phyloP scores from a whole-genome alignment of 2,329 filamentous ascomycete species.

The Malbranchea zuffiana region DNA sequence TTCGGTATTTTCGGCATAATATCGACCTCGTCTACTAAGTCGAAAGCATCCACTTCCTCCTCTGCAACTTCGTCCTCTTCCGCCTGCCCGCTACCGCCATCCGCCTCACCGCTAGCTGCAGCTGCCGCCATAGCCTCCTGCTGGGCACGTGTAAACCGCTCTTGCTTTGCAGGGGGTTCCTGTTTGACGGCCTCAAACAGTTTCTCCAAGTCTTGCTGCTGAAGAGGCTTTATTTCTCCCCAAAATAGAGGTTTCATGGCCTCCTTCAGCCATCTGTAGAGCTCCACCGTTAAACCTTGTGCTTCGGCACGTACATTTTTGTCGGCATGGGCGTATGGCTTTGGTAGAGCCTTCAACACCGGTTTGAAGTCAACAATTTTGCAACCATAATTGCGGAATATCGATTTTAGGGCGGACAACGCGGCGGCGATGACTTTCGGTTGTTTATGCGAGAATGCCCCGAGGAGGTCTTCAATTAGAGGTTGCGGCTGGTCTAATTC shows the following conservation, averaged over 20 bases:
- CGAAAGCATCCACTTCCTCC: slow-evolving; percentile 67
- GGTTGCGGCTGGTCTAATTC: slow-evolving; percentile 79
- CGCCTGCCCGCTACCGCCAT: slow-evolving; percentile 46
- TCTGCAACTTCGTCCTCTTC: slow-evolving; percentile 49
- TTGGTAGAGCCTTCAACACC: slow-evolving; percentile 75
- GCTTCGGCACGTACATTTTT: slow-evolving; percentile 96
- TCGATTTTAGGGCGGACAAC: slow-evolving; percentile 63
- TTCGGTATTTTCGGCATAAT: slow-evolving; percentile 69
- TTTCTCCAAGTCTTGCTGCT: slow-evolving; percentile 86
- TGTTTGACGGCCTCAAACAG: slow-evolving; percentile 89
- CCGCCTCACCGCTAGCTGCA: slow-evolving; percentile 49
- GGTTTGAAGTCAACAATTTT: slow-evolving; percentile 90
- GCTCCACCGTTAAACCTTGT: slow-evolving; percentile 79
- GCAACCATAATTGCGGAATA: slow-evolving; percentile 90
- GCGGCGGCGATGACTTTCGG: slow-evolving; percentile 76
- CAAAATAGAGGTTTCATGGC: slow-evolving; percentile 98
- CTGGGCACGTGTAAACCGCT: slow-evolving; percentile 76
- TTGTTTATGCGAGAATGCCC: slow-evolving; percentile 72
- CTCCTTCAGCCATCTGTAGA: slow-evolving; percentile 94
- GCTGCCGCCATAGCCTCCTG: slow-evolving; percentile 71
- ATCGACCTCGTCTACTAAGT: slow-evolving; percentile 78
- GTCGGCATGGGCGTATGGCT: slow-evolving; percentile 89
- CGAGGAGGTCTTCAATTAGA: slow-evolving; percentile 81
- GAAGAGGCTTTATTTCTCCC: slow-evolving; percentile 86
- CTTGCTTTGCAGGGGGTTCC: slow-evolving; percentile 78